Conservation (phyloP, 176 grass and related monocot species). For the Carex pumila region DNA sequence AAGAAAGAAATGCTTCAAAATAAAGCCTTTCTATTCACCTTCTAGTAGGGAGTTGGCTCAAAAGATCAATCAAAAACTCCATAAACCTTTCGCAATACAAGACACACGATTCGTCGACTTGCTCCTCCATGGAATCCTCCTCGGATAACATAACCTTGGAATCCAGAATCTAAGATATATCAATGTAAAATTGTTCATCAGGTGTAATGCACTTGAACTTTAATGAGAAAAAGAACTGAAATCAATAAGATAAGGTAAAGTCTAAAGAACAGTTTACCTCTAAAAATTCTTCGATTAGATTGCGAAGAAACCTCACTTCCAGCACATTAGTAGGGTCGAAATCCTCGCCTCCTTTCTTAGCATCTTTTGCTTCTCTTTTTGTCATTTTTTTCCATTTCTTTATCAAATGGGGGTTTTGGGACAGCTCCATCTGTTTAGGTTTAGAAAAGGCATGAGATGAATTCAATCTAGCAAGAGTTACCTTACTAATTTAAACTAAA, state of each 20-base stretch:
- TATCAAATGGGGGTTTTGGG: constrained; percentile 76
- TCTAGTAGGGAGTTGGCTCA: constrained; percentile 96
- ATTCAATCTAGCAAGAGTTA: not conserved
- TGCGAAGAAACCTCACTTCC: constrained; percentile 68
- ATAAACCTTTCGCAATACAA: constrained; percentile 98
- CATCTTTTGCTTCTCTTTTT: constrained; percentile 75
- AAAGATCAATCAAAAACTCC: constrained; percentile 98
- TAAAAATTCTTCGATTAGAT: constrained; percentile 91
- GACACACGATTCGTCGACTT: constrained; percentile 74
- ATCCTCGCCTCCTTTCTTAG: constrained; percentile 48
- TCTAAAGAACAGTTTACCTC: constrained; percentile 34
- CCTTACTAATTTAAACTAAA: not conserved
- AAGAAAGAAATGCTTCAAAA: not conserved
- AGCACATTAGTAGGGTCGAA: constrained; percentile 49
- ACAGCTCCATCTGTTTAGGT: constrained; percentile 81
- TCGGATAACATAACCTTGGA: constrained; percentile 58
- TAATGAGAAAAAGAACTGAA: not conserved
- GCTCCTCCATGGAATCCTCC: constrained; percentile 38
- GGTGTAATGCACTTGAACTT: not conserved
- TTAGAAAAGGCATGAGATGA: constrained; percentile 33
- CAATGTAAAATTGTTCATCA: not conserved
- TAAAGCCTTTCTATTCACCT: constrained; percentile 32
- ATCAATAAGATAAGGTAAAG: not conserved
- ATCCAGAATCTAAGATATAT: constrained; percentile 36
- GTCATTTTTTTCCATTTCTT: constrained; percentile 96